These are phyloP conservation scores for Mortierella sp. DNA, from an alignment of 371 early-diverging fungal genomes.

Conservation along the genomic window DNA sequence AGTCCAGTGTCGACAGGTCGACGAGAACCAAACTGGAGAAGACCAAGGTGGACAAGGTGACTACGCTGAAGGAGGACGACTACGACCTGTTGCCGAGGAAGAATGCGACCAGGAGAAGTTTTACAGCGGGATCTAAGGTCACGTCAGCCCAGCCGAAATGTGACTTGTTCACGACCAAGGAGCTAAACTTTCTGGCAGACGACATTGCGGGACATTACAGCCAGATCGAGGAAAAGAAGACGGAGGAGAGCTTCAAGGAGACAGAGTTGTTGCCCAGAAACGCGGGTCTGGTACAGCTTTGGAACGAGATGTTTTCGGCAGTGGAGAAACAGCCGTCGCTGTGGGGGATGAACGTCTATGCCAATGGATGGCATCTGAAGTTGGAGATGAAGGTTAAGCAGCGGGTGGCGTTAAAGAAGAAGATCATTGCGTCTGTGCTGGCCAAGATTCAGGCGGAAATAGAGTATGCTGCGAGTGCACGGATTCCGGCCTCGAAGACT, in stretches of 20 bases:
- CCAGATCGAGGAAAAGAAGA: conserved; percentile 2
- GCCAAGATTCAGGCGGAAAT: conserved; percentile 1
- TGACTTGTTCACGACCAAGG: not conserved
- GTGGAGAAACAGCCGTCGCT: not conserved
- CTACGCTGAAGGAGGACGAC: not conserved
- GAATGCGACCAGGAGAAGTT: not conserved
- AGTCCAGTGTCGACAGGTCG: too few species aligned
- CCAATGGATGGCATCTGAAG: not conserved
- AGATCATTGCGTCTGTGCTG: not conserved
- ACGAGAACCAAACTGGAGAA: not conserved
- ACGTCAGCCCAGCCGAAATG: not conserved
- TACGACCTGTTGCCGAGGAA: conserved; percentile 2
- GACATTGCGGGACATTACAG: not conserved
- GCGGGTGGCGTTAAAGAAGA: not conserved
- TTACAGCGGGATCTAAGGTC: not conserved
- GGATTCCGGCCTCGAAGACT: not conserved
- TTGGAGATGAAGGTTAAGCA: not conserved
- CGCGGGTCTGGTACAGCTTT: not conserved
- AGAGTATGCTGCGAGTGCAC: not conserved
- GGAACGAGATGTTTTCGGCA: not conserved
- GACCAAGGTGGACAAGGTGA: too few species aligned
- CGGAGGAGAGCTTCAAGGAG: not conserved
- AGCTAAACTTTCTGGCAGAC: conserved; percentile 1
- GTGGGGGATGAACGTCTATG: not conserved
- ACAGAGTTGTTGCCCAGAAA: not conserved